Evolutionary conservation across 202 grass and related monocot species (phyloP).

Genomic region (Setaria viridis): DNA sequence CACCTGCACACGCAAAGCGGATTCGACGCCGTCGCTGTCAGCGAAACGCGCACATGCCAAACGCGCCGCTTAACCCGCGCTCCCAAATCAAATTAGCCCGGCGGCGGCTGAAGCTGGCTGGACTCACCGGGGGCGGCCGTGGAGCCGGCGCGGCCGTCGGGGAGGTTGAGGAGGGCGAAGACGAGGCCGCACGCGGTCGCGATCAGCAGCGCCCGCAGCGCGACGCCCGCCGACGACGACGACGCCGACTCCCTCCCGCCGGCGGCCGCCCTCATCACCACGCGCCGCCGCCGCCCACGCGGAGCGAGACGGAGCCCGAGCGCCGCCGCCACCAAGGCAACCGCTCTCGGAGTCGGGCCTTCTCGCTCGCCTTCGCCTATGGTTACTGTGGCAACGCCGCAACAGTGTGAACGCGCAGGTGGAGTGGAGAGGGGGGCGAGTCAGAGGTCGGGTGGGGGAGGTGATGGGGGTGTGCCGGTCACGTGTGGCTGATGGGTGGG

Average conservation of each 20-base stretch:
- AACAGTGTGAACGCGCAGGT: background rate
- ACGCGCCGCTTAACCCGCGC: background rate
- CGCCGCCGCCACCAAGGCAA: background rate
- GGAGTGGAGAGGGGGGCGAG: background rate
- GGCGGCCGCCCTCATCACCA: slow-evolving; percentile 4
- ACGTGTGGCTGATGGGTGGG: background rate
- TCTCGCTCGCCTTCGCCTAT: background rate
- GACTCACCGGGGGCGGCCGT: slow-evolving; percentile 31
- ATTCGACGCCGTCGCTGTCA: slow-evolving; percentile 10
- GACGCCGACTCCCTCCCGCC: background rate
- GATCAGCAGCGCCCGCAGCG: slow-evolving; percentile 52
- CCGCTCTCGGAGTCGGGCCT: background rate
- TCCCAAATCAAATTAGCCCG: background rate
- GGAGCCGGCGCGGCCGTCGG: slow-evolving; percentile 22
- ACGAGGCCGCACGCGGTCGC: slow-evolving; percentile 46
- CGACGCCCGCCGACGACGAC: background rate
- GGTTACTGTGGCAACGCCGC: background rate
- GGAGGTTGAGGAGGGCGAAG: slow-evolving; percentile 55
- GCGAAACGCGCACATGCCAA: background rate
- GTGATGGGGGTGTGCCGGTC: too few species aligned
- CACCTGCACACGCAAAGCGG: slow-evolving; percentile 38
- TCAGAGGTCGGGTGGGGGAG: background rate
- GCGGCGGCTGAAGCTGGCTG: background rate
- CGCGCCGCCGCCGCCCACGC: background rate
- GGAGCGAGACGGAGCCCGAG: background rate